Evolutionary conservation across 1,284 basidiomycete genomes (phyloP).

Genomic region (Thecaphora frezii): DNA sequence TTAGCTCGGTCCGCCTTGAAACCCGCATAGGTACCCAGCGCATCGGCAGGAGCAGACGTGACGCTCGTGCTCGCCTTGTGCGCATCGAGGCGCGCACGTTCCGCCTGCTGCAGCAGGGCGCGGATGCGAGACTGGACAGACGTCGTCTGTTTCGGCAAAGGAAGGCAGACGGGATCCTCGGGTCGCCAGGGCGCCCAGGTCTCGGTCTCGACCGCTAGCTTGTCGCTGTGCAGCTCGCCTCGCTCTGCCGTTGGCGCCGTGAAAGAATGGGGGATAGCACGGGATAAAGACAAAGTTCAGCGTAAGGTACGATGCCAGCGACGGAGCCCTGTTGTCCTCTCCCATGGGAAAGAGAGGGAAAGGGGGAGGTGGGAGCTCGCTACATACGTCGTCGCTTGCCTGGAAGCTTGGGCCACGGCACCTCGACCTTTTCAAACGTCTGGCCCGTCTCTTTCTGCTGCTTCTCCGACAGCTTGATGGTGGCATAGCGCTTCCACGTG

Average conservation of each 20-base stretch:
- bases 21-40: slow-evolving; percentile 39
- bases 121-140: slow-evolving; percentile 33
- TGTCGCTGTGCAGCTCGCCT: slow-evolving; percentile 6
- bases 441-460: slow-evolving; percentile 31
- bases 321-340: too few species aligned
- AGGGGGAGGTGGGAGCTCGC: too few species aligned
- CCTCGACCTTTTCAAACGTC: slow-evolving; percentile 42
- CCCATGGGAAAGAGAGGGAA: too few species aligned
- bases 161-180: slow-evolving; percentile 49
- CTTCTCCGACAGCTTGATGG: slow-evolving; percentile 38
- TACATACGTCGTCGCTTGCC: too few species aligned
- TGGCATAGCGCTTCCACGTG: slow-evolving; percentile 53
- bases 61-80: slow-evolving; percentile 6
- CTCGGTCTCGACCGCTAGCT: slow-evolving; percentile 39
- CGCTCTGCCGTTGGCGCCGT: neutral
- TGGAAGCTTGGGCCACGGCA: slow-evolving; percentile 51
- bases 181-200: slow-evolving; percentile 55
- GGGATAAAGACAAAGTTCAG: too few species aligned
- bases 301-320: too few species aligned
- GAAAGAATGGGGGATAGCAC: too few species aligned
- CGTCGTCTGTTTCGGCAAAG: slow-evolving; percentile 22
- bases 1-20: slow-evolving; percentile 30
- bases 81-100: slow-evolving; percentile 19
- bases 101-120: slow-evolving; percentile 18
- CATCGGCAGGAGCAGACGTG: slow-evolving; percentile 22